Conservation (phyloP, 1,284 basidiomycete genomes). For the Pseudozyma flocculosa region DNA sequence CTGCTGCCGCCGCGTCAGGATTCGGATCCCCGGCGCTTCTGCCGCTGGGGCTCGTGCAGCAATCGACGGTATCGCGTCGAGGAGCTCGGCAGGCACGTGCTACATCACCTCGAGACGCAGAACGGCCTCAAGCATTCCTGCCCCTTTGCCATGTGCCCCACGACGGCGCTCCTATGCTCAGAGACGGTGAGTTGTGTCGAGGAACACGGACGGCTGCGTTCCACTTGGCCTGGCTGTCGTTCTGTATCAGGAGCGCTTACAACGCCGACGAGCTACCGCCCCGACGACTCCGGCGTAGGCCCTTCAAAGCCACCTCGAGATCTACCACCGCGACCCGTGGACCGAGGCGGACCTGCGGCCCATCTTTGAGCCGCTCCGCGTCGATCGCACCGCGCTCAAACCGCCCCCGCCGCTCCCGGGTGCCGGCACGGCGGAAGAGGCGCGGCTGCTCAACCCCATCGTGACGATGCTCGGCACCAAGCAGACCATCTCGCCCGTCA, state of each 20-base stretch:
- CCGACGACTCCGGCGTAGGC: neutral
- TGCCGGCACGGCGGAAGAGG: neutral
- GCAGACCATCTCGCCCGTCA: neutral
- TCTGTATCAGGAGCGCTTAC: no score
- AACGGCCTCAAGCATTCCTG: conserved; percentile 20
- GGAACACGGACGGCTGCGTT: no score
- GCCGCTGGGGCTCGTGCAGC: conserved; percentile 20
- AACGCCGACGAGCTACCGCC: no score
- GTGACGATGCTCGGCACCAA: neutral
- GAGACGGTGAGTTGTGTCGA: neutral
- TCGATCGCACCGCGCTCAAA: neutral
- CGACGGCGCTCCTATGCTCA: conserved; percentile 4
- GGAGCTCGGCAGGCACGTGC: conserved; percentile 14
- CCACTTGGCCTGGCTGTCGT: no score
- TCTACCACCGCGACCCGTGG: neutral
- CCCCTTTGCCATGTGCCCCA: conserved; percentile 7
- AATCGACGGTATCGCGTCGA: conserved; percentile 16
- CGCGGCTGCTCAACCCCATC: neutral
- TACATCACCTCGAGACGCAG: conserved; percentile 17
- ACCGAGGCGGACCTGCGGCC: neutral
- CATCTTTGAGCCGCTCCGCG: neutral
- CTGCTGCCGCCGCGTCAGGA: neutral
- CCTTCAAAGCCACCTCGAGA: neutral
- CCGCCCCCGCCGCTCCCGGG: neutral
- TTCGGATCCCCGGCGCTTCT: neutral